Base-by-base conservation (phyloP, 805 yeast species). In the Metschnikowia noctiluminum region DNA sequence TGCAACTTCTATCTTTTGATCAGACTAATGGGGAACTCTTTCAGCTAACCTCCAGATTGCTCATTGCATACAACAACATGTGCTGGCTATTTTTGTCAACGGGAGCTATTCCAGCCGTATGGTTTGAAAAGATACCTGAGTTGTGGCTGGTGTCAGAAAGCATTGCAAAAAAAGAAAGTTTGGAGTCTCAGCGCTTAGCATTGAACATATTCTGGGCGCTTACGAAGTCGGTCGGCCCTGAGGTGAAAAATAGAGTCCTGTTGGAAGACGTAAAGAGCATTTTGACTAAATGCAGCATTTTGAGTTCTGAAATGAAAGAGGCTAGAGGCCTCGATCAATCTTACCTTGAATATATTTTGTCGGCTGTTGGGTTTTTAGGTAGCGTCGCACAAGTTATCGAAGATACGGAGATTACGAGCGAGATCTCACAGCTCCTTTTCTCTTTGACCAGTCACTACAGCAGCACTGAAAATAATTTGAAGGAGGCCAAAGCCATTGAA, bases 61-160 rank as follows among this genome's bases (percentile, higher is more conserved):
- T 88, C 42, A 74, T 81, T 12, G 82, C 87, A 8, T 73, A 89
- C 62, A 89, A 88, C 66, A 91, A 91, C 60, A 62, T 85, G 45
- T 63, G 80, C 37, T 84, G 91, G 90, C 66, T 84, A 28, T 60
- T 77, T 49, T 59, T 68, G 35, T 60, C 74, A 4, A 46, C 59
- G 39, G 64, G 67, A 35, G 45, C 59, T 13, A 58, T 64, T 42
- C 73, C 76, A 1, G 63, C 64, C 5, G 61, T 55, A 38, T 79
- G 84, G 82, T 70, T 46, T 49, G 60, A 56, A 9, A 49, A 48
- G 14, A 55, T 63, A 16, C 46, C 59, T 1, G 49, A 57, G 12
- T 44, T 71, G n/a, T 72, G 76, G 74, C 65, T 64, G 34, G 46
- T 60, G 2, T 50, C 56, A 13, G 55, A 53, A 26, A 49, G 42